These are phyloP conservation scores for Sarocladium strictum DNA, from an alignment of 2,329 filamentous ascomycete genomes.

Conservation along the genomic window DNA sequence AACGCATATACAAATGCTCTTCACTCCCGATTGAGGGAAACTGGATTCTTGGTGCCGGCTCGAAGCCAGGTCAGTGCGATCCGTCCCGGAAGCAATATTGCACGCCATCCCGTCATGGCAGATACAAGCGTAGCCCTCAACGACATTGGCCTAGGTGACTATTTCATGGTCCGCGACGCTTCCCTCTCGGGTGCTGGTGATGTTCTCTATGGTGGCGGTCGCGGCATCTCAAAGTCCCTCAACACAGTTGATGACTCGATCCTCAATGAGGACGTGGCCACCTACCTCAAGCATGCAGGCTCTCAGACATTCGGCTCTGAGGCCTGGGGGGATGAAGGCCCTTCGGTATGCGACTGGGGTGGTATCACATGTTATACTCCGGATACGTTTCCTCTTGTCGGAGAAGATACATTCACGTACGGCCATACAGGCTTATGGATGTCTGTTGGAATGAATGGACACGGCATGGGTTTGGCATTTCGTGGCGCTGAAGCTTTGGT, in stretches of 20 bases:
- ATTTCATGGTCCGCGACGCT: slow-evolving; percentile 27
- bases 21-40: slow-evolving; percentile 35
- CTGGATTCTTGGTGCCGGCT: slow-evolving; percentile 37
- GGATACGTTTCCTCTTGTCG: slow-evolving; percentile 48
- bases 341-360: slow-evolving; percentile 34
- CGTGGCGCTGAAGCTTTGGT: slow-evolving; percentile 52
- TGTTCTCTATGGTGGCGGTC: slow-evolving; percentile 21
- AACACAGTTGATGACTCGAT: slow-evolving; percentile 44
- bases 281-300: slow-evolving; percentile 37
- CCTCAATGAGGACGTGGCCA: slow-evolving; percentile 43
- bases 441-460: slow-evolving; percentile 56
- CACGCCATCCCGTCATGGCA: too few relatives aligned
- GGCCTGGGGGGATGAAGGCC: slow-evolving; percentile 33
- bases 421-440: slow-evolving; percentile 53
- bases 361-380: slow-evolving; percentile 52
- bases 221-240: slow-evolving; percentile 18
- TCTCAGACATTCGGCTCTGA: slow-evolving; percentile 35
- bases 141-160: slow-evolving; percentile 28
- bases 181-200: slow-evolving; percentile 23
- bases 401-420: too few relatives aligned
- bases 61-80: slow-evolving; percentile 44
- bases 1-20: slow-evolving; percentile 46
- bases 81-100: slow-evolving; percentile 18
- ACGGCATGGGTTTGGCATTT: slow-evolving; percentile 60
- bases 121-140: slow-evolving; percentile 18